Evolutionary conservation across 805 yeast genomes (phyloP), one percentile per base, ranked within the genome.

Genomic region (Kluyveromyces nonfermentans): DNA sequence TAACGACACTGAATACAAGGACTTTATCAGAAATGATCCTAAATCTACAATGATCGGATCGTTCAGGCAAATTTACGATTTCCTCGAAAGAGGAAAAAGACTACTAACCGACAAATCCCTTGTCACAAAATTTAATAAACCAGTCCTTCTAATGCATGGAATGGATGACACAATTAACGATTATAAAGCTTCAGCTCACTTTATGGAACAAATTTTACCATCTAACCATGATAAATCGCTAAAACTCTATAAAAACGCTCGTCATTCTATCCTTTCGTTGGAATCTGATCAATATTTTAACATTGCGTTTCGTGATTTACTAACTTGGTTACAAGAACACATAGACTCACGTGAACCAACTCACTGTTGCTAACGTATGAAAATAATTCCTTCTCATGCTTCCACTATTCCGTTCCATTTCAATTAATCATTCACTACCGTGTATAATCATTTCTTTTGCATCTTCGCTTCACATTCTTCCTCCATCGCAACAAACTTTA

Each of bases 81-180:
- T 83, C 69, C 56, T 83, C 33, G 51, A 49, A 33, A 68, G 89
- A 43, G 93, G 93, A n/a, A 70, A 73, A 46, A 60, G 56, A 16
- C 64, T 84, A 37, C 56, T 71, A 32, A 56, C 67, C 5, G 62
- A 67, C 3, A 57, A 60, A 34, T 70, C 67, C 42, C 43, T 47
- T 30, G 60, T 65, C 36, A 62, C 67, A 43, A 59, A 62, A 36
- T 60, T 67, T 5, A 55, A 67, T 7, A 65, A 71, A 9, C 77
- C 85, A 0, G 53, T 82, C 4, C 57, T 80, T 25, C 63, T 84
- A 9, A 51, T 76, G 35, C 90, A 83, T 57, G 88, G 90, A 25
- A 65, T 68, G 7, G 64, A 60, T n/a, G 94, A 85, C 57, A 62
- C 70, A 32, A 71, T 84, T 51, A 84, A 82, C 57, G 77, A 73